These are phyloP conservation scores for Aspergillus sp. DNA, from an alignment of 2,329 filamentous ascomycete genomes.

Conservation along the genomic window DNA sequence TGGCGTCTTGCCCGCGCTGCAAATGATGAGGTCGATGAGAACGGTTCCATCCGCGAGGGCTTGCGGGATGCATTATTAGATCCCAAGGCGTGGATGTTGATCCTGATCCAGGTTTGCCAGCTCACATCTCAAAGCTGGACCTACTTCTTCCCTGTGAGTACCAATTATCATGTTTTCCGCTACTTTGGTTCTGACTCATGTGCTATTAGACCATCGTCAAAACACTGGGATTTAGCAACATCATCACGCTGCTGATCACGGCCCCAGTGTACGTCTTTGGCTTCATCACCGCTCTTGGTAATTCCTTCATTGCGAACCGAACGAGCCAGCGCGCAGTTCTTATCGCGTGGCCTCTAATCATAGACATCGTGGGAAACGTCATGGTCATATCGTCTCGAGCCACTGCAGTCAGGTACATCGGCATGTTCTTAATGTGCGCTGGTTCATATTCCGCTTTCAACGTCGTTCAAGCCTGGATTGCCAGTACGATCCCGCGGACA, in stretches of 20 bases:
- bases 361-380: conserved; percentile 24
- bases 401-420: conserved; percentile 20
- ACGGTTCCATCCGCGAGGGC: conserved; percentile 20
- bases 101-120: conserved; percentile 22
- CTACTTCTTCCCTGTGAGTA: conserved; percentile 17
- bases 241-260: conserved; percentile 22
- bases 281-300: conserved; percentile 38
- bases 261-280: conserved; percentile 25
- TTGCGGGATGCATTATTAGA: conserved; percentile 21
- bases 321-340: conserved; percentile 18
- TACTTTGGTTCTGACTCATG: neutral
- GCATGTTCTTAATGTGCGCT: conserved; percentile 26
- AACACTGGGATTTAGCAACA: conserved; percentile 22
- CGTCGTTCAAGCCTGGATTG: conserved; percentile 25
- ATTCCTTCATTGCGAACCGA: conserved; percentile 31
- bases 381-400: conserved; percentile 19
- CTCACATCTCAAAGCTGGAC: conserved; percentile 22
- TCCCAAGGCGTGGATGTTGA: conserved; percentile 21
- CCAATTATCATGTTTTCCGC: neutral
- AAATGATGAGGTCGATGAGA: conserved; percentile 26
- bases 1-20: conserved; percentile 23
- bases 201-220: conserved; percentile 20
- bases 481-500: conserved; percentile 25
- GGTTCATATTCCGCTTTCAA: conserved; percentile 25
- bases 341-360: conserved; percentile 21